Evolutionary conservation across 2,329 filamentous ascomycete species (phyloP).

Genomic region (Fusarium sp.): DNA sequence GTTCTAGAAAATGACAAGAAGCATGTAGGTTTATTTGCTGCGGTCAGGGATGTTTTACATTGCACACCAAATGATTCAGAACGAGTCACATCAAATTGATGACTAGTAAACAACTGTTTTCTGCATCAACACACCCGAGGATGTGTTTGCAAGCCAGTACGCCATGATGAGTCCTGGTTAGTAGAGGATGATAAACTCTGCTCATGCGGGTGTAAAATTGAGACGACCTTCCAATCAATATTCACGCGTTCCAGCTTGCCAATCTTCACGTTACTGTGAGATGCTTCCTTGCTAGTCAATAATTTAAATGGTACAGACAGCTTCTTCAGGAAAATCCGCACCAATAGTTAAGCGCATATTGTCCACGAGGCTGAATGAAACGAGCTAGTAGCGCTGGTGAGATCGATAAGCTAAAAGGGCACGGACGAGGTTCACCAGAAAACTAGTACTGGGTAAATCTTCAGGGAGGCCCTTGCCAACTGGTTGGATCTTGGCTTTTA

Average conservation of each 20-base stretch:
- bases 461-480: background rate
- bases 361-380: conserved; percentile 29
- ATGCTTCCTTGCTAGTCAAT: no score
- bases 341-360: conserved; percentile 21
- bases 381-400: conserved; percentile 5
- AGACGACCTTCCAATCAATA: background rate
- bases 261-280: background rate
- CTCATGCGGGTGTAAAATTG: conserved; percentile 10
- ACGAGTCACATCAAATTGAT: conserved; percentile 25
- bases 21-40: conserved; percentile 25
- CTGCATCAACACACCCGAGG: background rate
- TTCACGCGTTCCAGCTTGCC: background rate
- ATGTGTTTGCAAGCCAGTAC: background rate
- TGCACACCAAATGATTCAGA: conserved; percentile 32
- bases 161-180: background rate
- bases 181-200: conserved; percentile 1
- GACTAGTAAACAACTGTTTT: background rate
- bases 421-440: conserved; percentile 20
- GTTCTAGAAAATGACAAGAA: conserved; percentile 19
- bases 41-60: background rate
- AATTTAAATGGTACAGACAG: background rate
- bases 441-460: background rate
- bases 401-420: conserved; percentile 27
- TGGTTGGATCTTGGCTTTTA: background rate
- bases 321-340: background rate